Conservation (phyloP, 352 stramenopile genomes). For the Phytopythium ostracodes region DNA sequence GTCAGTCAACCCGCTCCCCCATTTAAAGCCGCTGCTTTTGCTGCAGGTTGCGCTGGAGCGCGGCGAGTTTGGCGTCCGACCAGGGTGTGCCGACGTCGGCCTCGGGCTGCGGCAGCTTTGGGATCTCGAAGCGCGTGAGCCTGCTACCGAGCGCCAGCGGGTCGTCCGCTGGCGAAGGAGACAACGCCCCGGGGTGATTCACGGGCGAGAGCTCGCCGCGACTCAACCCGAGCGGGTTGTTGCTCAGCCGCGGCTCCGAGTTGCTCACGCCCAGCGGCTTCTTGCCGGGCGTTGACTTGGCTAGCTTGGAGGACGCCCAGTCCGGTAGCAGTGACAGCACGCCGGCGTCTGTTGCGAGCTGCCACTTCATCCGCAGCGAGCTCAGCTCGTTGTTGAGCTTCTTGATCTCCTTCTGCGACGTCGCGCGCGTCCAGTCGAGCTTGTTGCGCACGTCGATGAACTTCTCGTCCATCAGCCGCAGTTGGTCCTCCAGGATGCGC, state of each 20-base stretch:
- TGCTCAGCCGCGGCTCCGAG: slow-evolving; percentile 50
- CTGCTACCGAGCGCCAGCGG: slow-evolving; percentile 16
- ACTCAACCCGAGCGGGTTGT: slow-evolving; percentile 2
- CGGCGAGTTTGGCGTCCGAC: slow-evolving; percentile 68
- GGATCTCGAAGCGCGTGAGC: slow-evolving; percentile 55
- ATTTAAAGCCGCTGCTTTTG: slow-evolving; percentile 2
- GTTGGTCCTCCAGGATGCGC: slow-evolving; percentile 94
- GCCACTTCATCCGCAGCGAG: slow-evolving; percentile 70
- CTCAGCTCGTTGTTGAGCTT: slow-evolving; percentile 59
- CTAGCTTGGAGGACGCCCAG: slow-evolving; percentile 24
- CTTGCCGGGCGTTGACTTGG: slow-evolving; percentile 29
- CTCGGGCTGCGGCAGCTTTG: slow-evolving; percentile 68
- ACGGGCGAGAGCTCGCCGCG: slow-evolving; percentile 11
- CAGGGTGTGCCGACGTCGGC: slow-evolving; percentile 55
- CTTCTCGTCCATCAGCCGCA: slow-evolving; percentile 97
- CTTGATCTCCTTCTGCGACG: slow-evolving; percentile 80
- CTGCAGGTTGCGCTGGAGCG: slow-evolving; percentile 28
- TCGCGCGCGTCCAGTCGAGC: slow-evolving; percentile 91
- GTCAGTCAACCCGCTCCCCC: too few relatives aligned
- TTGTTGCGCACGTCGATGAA: slow-evolving; percentile 96
- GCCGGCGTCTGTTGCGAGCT: slow-evolving; percentile 59
- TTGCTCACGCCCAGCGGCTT: slow-evolving; percentile 35
- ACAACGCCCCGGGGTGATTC: slow-evolving; percentile 1
- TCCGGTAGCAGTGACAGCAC: slow-evolving; percentile 39
- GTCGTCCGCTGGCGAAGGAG: slow-evolving; percentile 22